Percentiles rank a stretch among this genome's conserved stretches.
phyloP scores from a whole-genome alignment of 257 asterid species.

The Striga asiatica region DNA sequence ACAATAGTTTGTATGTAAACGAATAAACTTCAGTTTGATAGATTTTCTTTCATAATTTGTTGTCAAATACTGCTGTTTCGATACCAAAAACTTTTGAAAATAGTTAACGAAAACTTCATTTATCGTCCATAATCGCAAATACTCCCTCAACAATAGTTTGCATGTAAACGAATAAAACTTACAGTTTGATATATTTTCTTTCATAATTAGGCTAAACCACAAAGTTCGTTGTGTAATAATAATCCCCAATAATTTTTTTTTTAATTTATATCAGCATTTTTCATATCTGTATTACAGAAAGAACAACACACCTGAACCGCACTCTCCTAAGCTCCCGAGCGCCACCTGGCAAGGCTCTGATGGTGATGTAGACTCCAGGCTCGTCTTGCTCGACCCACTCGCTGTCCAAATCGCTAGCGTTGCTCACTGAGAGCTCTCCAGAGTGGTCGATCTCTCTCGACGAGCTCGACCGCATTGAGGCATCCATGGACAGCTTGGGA shows the following conservation, averaged over 20 bases:
- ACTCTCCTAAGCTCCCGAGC: constrained; percentile 90
- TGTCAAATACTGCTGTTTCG: too few species aligned
- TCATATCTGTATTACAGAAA: neutral
- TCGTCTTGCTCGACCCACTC: constrained; percentile 99
- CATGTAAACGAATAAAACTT: too few species aligned
- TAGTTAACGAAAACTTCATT: too few species aligned
- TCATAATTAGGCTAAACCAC: neutral
- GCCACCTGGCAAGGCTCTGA: constrained; percentile 73
- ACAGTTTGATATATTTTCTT: too few species aligned
- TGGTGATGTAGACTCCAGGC: constrained; percentile 91
- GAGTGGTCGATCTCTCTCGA: constrained; percentile 66
- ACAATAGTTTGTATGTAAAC: too few species aligned
- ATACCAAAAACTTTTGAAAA: too few species aligned
- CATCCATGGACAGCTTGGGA: constrained; percentile 77
- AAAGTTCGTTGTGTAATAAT: neutral
- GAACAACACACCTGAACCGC: constrained; percentile 64
- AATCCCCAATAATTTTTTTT: neutral
- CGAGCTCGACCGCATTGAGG: constrained; percentile 68
- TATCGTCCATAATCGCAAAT: too few species aligned
- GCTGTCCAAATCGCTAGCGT: constrained; percentile 79
- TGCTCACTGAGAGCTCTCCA: constrained; percentile 83
- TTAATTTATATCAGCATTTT: neutral
- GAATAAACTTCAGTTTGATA: too few species aligned
- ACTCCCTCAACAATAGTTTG: too few species aligned
- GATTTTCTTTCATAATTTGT: too few species aligned